Conservation (phyloP, 1,139 yeast genomes). For the Suhomyces terraborum region DNA sequence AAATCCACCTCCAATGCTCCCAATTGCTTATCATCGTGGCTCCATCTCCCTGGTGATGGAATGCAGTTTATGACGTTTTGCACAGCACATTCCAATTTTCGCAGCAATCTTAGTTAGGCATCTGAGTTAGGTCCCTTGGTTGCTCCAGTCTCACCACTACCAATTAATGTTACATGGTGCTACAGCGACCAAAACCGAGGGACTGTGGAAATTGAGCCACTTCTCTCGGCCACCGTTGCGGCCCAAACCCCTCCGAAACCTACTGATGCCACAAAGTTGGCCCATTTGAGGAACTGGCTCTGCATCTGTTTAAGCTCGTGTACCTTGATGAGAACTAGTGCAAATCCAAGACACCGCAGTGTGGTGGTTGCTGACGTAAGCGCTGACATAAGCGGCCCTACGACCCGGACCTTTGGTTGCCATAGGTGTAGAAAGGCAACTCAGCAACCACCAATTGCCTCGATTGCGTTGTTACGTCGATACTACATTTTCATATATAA, state of each 20-base stretch:
- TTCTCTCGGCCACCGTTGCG: no score
- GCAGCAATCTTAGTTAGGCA: background rate
- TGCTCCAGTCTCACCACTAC: background rate
- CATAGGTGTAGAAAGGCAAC: slow-evolving; percentile 4
- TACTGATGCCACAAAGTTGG: background rate
- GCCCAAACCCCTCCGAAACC: background rate
- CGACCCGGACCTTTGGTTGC: slow-evolving; percentile 2
- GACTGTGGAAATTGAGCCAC: no score
- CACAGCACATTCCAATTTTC: background rate
- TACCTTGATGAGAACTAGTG: no score
- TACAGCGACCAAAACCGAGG: no score
- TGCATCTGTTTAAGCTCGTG: background rate
- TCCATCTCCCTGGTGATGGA: no score
- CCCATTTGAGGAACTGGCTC: background rate
- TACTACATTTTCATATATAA: background rate
- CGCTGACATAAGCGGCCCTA: background rate
- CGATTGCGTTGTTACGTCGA: background rate
- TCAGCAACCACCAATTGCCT: background rate
- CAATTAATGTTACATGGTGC: background rate
- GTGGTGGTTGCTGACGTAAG: slow-evolving; percentile 2
- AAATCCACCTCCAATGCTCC: no score
- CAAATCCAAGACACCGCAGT: background rate
- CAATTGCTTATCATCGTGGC: no score
- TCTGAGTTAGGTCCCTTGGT: background rate
- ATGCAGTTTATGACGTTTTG: no score